phyloP scores from a whole-genome alignment of 140 eudicot genomes.

The Cichorium intybus region DNA sequence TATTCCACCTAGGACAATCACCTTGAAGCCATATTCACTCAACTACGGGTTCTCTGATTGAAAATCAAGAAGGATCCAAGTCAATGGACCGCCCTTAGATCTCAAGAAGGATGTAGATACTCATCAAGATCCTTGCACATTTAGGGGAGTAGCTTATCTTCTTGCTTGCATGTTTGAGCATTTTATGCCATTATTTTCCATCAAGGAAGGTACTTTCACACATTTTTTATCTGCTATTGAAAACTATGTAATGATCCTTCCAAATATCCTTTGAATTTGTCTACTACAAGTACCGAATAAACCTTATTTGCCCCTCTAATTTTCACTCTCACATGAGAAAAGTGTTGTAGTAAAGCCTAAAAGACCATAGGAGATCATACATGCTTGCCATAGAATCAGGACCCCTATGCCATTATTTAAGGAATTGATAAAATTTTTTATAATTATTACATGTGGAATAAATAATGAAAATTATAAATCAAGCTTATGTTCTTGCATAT shows the following conservation, averaged over 20 bases:
- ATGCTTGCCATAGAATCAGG: constrained; percentile 70
- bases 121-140: no score
- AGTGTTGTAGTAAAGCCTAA: constrained; percentile 59
- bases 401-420: constrained; percentile 72
- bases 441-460: no score
- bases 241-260: not conserved
- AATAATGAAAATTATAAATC: no score
- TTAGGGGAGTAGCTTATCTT: no score
- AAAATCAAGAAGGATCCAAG: no score
- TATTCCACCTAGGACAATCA: no score
- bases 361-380: constrained; percentile 77
- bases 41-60: no score
- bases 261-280: not conserved
- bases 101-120: no score
- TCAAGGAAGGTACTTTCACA: constrained; percentile 39
- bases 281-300: constrained; percentile 69
- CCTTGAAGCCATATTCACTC: no score
- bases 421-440: constrained; percentile 79
- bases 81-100: no score
- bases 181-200: constrained; percentile 80
- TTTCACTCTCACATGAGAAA: constrained; percentile 63
- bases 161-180: constrained; percentile 24
- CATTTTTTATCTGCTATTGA: not conserved
- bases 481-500: not conserved
- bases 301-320: constrained; percentile 48